phyloP scores from a whole-genome alignment of 108 stramenopile species.

The Nannochloropsis granulata region DNA sequence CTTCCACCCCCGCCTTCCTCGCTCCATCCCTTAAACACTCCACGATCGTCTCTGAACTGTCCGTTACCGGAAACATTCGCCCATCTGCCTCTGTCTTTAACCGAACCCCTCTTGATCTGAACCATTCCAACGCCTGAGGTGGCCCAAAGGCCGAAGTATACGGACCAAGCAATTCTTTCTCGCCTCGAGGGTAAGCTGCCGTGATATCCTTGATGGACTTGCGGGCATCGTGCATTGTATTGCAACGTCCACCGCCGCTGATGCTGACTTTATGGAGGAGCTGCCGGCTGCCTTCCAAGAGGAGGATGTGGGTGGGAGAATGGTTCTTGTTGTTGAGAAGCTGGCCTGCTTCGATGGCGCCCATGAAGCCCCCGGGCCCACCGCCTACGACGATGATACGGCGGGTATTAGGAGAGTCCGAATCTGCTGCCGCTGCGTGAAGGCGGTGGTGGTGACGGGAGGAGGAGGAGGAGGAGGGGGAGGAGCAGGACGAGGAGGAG shows the following conservation, averaged over 20 bases:
- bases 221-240: slow-evolving; percentile 70
- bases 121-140: slow-evolving; percentile 59
- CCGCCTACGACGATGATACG: slow-evolving; percentile 35
- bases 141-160: slow-evolving; percentile 60
- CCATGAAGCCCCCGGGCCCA: slow-evolving; percentile 33
- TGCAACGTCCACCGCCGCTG: slow-evolving; percentile 78
- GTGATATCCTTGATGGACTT: slow-evolving; percentile 50
- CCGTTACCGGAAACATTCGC: slow-evolving; percentile 81
- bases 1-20: slow-evolving; percentile 43
- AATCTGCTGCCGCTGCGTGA: no score
- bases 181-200: slow-evolving; percentile 66
- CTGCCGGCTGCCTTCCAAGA: slow-evolving; percentile 59
- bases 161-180: slow-evolving; percentile 58
- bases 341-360: slow-evolving; percentile 32
- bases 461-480: no score
- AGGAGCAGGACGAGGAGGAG: no score
- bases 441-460: no score
- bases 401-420: background rate
- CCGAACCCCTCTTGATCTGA: slow-evolving; percentile 59
- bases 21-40: slow-evolving; percentile 54
- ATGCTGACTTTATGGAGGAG: slow-evolving; percentile 76
- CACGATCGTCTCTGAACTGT: slow-evolving; percentile 71
- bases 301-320: slow-evolving; percentile 41
- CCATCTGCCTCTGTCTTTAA: slow-evolving; percentile 82
- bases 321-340: background rate